Evolutionary conservation across 768 basidiomycete species (phyloP).

Genomic region (Xerocomus potaroensis): DNA sequence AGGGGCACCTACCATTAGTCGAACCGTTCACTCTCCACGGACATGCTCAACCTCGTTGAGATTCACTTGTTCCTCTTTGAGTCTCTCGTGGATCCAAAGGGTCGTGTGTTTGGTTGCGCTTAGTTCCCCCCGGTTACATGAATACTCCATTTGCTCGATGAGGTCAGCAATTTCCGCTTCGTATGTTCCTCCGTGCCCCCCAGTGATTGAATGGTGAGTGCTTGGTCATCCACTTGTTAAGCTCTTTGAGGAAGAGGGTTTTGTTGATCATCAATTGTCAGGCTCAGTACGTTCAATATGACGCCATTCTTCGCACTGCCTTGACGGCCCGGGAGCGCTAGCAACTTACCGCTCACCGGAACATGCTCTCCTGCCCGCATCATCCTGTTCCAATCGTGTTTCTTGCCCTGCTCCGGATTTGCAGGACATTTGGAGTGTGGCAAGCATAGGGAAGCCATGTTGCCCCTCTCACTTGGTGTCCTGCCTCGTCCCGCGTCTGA

Average conservation of each 20-base stretch:
- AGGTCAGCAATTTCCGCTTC: conserved; percentile 27
- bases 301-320: conserved; percentile 26
- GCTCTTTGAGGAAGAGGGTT: conserved; percentile 29
- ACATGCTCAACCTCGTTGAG: conserved; percentile 20
- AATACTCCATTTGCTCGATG: conserved; percentile 14
- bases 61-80: conserved; percentile 10
- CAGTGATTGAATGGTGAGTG: conserved; percentile 11
- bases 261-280: conserved; percentile 25
- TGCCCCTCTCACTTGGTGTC: conserved; percentile 16
- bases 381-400: conserved; percentile 30
- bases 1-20: conserved; percentile 17
- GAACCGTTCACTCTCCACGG: conserved; percentile 25
- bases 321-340: conserved; percentile 26
- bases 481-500: conserved; percentile 21
- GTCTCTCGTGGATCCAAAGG: conserved; percentile 10
- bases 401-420: conserved; percentile 31
- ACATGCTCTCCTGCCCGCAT: conserved; percentile 28
- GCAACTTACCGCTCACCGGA: conserved; percentile 25
- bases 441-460: conserved; percentile 29
- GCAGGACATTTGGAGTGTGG: conserved; percentile 26
- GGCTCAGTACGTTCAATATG: conserved; percentile 20
- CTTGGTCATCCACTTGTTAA: conserved; percentile 23
- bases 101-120: conserved; percentile 7
- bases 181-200: conserved; percentile 7
- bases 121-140: conserved; percentile 12